Evolutionary conservation across 208 protist genomes (phyloP).

Genomic region (Acanthamoeba royreba): DNA sequence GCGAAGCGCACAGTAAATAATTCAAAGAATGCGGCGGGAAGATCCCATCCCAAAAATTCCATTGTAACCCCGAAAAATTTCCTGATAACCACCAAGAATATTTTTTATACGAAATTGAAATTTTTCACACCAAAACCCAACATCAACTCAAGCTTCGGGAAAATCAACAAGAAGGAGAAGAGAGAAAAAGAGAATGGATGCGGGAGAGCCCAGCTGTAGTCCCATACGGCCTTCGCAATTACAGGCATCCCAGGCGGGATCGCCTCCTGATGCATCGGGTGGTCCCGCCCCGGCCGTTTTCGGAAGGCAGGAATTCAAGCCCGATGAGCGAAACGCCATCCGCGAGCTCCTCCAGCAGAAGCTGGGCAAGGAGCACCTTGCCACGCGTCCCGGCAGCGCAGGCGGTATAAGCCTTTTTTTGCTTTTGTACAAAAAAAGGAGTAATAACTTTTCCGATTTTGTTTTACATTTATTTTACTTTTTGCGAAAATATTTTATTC

Average conservation of each 20-base stretch:
- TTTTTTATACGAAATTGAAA: too few relatives aligned
- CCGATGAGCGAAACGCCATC: background rate
- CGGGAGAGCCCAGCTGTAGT: background rate
- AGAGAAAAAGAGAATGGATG: background rate
- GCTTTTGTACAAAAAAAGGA: too few relatives aligned
- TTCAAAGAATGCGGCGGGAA: too few relatives aligned
- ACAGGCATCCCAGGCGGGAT: too few relatives aligned
- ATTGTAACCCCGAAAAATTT: too few relatives aligned
- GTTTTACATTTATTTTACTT: background rate
- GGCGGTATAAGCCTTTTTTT: background rate
- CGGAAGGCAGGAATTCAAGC: slow-evolving; percentile 30
- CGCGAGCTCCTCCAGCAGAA: slow-evolving; percentile 49
- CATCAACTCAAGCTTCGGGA: too few relatives aligned
- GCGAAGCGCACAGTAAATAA: too few relatives aligned
- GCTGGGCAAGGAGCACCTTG: slow-evolving; percentile 49
- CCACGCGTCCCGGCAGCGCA: slow-evolving; percentile 27
- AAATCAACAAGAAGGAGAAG: background rate
- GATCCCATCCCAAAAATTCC: too few relatives aligned
- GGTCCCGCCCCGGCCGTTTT: background rate
- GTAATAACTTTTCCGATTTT: background rate
- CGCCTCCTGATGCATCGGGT: too few relatives aligned
- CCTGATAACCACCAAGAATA: too few relatives aligned
- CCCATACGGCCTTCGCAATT: background rate
- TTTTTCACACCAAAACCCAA: too few relatives aligned
- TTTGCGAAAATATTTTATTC: too few relatives aligned